phyloP scores from a whole-genome alignment of 2,329 filamentous ascomycete genomes.

The Fusarium multiceps region DNA sequence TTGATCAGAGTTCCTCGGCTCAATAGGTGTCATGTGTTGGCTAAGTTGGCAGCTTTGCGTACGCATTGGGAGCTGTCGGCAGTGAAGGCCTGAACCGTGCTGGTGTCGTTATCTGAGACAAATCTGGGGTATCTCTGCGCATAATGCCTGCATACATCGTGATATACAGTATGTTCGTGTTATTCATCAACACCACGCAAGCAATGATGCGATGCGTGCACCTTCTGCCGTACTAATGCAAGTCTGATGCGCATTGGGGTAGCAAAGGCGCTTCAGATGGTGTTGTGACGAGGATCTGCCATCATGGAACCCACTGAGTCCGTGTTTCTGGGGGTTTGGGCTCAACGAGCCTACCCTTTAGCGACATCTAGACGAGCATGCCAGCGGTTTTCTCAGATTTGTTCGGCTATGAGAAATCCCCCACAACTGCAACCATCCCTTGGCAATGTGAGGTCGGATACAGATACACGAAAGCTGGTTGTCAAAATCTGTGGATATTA shows the following conservation, averaged over 20 bases:
- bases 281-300: not conserved
- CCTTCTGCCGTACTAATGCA: constrained; percentile 22
- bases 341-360: constrained; percentile 1
- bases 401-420: not conserved
- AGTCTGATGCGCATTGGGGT: constrained; percentile 22
- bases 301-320: not conserved
- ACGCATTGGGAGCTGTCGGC: not conserved
- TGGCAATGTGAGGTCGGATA: not conserved
- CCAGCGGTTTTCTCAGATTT: not conserved
- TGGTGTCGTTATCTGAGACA: constrained; percentile 25
- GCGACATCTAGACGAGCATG: constrained; percentile 3
- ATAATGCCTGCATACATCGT: constrained; percentile 1
- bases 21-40: constrained; percentile 15
- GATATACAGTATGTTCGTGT: not conserved
- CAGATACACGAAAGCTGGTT: not conserved
- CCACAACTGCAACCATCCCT: not conserved
- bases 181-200: constrained; percentile 5
- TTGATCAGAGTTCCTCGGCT: constrained; percentile 22
- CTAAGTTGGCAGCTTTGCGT: constrained; percentile 1
- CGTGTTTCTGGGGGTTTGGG: constrained; percentile 4
- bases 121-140: constrained; percentile 28
- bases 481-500: not conserved
- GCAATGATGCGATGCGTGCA: constrained; percentile 1
- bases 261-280: not conserved
- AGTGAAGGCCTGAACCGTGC: constrained; percentile 11